These are phyloP conservation scores for Linnemannia schmuckeri DNA, from an alignment of 192 early-diverging fungal genomes.

Conservation along the genomic window DNA sequence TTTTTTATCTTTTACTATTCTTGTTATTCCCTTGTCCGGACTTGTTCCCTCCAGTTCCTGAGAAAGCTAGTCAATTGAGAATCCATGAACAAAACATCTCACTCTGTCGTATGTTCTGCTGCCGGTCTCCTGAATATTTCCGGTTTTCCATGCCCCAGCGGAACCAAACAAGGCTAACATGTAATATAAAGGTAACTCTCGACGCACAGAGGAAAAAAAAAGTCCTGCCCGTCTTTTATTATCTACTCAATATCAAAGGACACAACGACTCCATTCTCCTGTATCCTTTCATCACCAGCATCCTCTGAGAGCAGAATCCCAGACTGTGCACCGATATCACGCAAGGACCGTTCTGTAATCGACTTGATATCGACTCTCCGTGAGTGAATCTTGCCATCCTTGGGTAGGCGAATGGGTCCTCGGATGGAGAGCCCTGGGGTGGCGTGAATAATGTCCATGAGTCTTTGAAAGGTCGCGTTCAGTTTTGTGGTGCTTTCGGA, in stretches of 20 bases:
- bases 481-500: constrained; percentile 45
- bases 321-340: constrained; percentile 20
- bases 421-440: constrained; percentile 33
- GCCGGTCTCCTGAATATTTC: no score
- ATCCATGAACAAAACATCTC: not conserved
- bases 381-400: constrained; percentile 46
- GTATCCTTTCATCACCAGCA: constrained; percentile 25
- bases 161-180: no score
- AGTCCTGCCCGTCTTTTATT: not conserved
- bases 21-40: not conserved
- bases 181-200: no score
- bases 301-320: constrained; percentile 29
- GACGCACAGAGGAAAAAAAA: not conserved
- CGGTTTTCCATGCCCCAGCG: no score
- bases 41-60: constrained; percentile 1
- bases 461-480: constrained; percentile 32
- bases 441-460: constrained; percentile 47
- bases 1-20: not conserved
- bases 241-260: constrained; percentile 48
- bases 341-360: constrained; percentile 34
- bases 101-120: no score
- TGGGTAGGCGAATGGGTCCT: constrained; percentile 44
- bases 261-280: constrained; percentile 32
- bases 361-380: constrained; percentile 45
- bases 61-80: not conserved